A percentile compares a stretch with the other conserved stretches of the same genome.
Evolutionary conservation across 1,284 basidiomycete species (phyloP).

Genomic region (Rhodotorula sp.): DNA sequence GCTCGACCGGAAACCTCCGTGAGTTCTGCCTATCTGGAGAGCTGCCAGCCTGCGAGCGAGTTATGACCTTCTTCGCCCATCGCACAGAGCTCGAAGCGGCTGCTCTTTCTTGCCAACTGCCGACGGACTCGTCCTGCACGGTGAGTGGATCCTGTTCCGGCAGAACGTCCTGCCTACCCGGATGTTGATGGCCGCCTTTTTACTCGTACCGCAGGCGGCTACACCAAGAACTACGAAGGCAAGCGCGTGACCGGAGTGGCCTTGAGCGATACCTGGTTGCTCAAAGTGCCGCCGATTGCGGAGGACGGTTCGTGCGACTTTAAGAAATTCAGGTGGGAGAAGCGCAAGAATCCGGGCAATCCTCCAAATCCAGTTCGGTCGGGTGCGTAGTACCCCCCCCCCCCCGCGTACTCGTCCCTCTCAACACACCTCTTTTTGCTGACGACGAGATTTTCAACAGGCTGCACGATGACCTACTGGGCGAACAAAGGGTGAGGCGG

Average conservation of each 20-base stretch:
- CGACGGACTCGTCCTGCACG: slow-evolving; percentile 72
- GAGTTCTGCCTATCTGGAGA: neutral
- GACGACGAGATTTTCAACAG: slow-evolving; percentile 43
- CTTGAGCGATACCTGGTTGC: slow-evolving; percentile 86
- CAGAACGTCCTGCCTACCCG: neutral
- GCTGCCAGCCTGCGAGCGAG: neutral
- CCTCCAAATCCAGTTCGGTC: slow-evolving; percentile 47
- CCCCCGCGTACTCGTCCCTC: neutral
- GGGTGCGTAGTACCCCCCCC: neutral
- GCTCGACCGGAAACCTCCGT: slow-evolving; percentile 62
- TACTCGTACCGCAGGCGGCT: slow-evolving; percentile 65
- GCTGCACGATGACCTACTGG: slow-evolving; percentile 84
- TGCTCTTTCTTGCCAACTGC: slow-evolving; percentile 79
- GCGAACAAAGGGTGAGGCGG: slow-evolving; percentile 39
- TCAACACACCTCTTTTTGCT: neutral
- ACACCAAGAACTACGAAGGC: slow-evolving; percentile 85
- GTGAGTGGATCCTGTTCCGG: neutral
- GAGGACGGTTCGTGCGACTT: slow-evolving; percentile 50
- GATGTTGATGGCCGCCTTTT: neutral
- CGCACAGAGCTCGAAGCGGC: slow-evolving; percentile 63
- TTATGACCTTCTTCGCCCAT: slow-evolving; percentile 44
- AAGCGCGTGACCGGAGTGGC: slow-evolving; percentile 82
- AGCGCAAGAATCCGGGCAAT: slow-evolving; percentile 73
- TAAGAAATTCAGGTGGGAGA: slow-evolving; percentile 75
- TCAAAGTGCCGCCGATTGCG: slow-evolving; percentile 55